Evolutionary conservation across 176 grass and related monocot species (phyloP).

Genomic region (Oryza punctata): DNA sequence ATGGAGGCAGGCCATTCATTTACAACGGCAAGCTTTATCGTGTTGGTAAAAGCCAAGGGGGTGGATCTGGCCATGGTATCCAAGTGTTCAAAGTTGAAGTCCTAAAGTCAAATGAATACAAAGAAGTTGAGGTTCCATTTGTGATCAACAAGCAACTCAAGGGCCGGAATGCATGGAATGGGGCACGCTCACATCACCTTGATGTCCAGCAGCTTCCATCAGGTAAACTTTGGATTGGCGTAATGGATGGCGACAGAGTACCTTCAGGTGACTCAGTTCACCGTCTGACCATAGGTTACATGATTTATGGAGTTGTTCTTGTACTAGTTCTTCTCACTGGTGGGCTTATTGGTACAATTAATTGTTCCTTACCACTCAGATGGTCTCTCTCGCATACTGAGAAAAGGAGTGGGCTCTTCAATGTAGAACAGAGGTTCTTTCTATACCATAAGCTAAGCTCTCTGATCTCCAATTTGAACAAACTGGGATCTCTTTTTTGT

Average conservation of each 20-base stretch:
- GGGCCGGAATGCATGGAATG: conserved; percentile 78
- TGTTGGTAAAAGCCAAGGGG: conserved; percentile 50
- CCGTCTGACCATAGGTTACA: conserved; percentile 51
- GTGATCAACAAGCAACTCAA: conserved; percentile 56
- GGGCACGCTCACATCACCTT: conserved; percentile 79
- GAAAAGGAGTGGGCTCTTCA: conserved; percentile 53
- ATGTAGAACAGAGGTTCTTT: conserved; percentile 34
- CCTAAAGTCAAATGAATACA: conserved; percentile 64
- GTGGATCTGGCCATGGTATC: conserved; percentile 48
- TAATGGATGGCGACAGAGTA: conserved; percentile 90
- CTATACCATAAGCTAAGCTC: conserved; percentile 49
- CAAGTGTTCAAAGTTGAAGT: conserved; percentile 64
- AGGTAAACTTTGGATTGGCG: conserved; percentile 69
- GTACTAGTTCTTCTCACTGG: conserved; percentile 61
- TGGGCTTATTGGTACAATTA: conserved; percentile 61
- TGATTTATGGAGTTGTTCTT: conserved; percentile 54
- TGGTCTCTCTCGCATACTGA: conserved; percentile 53
- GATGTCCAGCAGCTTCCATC: conserved; percentile 71
- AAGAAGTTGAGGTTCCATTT: conserved; percentile 74
- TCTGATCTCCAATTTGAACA: conserved; percentile 47
- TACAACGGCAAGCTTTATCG: conserved; percentile 77
- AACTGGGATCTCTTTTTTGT: conserved; percentile 48
- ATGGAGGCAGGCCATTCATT: conserved; percentile 79
- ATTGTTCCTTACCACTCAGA: conserved; percentile 55
- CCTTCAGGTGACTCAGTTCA: conserved; percentile 52